Evolutionary conservation across 495 filamentous ascomycete species (phyloP).

Genomic region (Talaromyces trachyspermus): DNA sequence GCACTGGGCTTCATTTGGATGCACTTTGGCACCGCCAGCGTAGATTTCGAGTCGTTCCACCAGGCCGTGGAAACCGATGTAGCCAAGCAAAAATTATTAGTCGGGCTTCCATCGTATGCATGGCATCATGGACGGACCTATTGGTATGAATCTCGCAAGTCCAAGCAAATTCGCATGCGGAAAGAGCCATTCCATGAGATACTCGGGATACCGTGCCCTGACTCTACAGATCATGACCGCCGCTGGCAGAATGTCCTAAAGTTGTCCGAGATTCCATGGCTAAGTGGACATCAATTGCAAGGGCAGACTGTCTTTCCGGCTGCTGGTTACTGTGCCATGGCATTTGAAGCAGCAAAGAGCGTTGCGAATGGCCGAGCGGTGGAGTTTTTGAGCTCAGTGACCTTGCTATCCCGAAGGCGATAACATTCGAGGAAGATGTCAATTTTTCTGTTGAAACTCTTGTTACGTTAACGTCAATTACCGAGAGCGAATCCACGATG

Average conservation of each 20-base stretch:
- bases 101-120: conserved; percentile 35
- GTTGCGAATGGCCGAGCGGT: conserved; percentile 3
- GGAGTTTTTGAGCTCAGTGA: not conserved
- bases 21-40: conserved; percentile 17
- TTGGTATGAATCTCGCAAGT: conserved; percentile 39
- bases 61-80: too few species aligned
- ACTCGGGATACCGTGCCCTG: conserved; percentile 14
- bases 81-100: too few species aligned
- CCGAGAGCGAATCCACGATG: not conserved
- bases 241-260: conserved; percentile 24
- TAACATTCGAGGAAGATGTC: conserved; percentile 27
- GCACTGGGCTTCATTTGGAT: conserved; percentile 46
- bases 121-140: conserved; percentile 37
- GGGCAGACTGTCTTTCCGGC: conserved; percentile 46
- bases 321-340: conserved; percentile 50
- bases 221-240: conserved; percentile 8
- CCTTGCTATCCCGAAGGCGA: conserved; percentile 15
- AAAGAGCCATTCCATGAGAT: conserved; percentile 16
- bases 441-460: conserved; percentile 28
- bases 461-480: conserved; percentile 11
- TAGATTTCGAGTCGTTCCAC: conserved; percentile 35
- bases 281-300: conserved; percentile 27
- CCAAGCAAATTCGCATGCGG: conserved; percentile 14
- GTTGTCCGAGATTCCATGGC: conserved; percentile 25
- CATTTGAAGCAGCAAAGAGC: conserved; percentile 38